Evolutionary conservation across 2,329 filamentous ascomycete genomes (phyloP).

Genomic region (Colletotrichum tanaceti): DNA sequence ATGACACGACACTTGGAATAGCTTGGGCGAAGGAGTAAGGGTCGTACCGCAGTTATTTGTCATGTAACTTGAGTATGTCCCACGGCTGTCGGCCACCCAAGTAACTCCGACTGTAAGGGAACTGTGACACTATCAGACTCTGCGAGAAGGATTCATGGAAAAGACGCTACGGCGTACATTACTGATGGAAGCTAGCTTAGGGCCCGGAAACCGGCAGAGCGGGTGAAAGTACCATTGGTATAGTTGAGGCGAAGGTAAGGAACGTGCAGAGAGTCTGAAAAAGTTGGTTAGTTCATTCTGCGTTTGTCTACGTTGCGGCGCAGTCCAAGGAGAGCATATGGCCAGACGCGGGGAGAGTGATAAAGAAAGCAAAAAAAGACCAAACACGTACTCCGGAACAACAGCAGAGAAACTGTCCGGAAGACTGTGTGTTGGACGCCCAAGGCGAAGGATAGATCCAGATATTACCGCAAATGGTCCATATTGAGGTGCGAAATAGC

Average conservation of each 20-base stretch:
- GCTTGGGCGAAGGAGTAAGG: too few relatives aligned
- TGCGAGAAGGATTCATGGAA: conserved; percentile 4
- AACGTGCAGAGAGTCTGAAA: neutral
- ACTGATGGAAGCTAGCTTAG: conserved; percentile 12
- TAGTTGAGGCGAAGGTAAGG: neutral
- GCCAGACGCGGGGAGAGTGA: neutral
- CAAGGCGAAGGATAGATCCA: neutral
- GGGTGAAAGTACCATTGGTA: conserved; percentile 10
- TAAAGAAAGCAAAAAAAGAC: neutral
- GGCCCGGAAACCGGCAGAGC: conserved; percentile 2
- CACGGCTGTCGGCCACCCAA: conserved; percentile 11
- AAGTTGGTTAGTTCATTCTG: neutral
- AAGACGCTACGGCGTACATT: neutral
- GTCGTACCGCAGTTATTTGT: conserved; percentile 14
- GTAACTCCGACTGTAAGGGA: neutral
- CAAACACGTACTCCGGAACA: neutral
- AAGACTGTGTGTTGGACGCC: neutral
- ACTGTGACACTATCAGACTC: neutral
- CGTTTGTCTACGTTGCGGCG: neutral
- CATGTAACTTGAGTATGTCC: conserved; percentile 1
- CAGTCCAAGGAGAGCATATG: neutral
- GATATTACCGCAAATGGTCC: neutral
- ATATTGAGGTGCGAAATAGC: neutral
- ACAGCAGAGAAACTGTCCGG: neutral
- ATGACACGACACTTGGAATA: too few relatives aligned